phyloP scores from a whole-genome alignment of 345 rosid species.

The Aquilaria malaccensis region DNA sequence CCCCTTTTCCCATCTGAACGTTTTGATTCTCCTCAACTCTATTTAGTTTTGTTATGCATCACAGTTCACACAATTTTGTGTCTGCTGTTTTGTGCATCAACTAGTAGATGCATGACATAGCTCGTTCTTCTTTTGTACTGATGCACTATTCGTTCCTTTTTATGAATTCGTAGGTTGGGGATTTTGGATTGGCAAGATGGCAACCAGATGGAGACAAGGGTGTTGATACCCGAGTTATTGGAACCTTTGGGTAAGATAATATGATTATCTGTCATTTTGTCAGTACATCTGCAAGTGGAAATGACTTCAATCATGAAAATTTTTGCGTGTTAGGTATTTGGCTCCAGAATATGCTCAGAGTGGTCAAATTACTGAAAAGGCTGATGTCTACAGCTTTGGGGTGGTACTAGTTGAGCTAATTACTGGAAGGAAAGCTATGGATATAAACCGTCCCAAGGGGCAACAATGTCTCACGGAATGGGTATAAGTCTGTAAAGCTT shows the following conservation, averaged over 20 bases:
- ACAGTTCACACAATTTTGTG: background rate
- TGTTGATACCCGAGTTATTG: slow-evolving; percentile 89
- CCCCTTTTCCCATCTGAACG: background rate
- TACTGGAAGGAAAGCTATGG: slow-evolving; percentile 95
- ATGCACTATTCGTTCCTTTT: slow-evolving; percentile 1
- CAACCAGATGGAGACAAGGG: slow-evolving; percentile 97
- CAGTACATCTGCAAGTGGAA: slow-evolving; percentile 2
- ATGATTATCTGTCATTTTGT: slow-evolving; percentile 1
- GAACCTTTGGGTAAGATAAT: slow-evolving; percentile 77
- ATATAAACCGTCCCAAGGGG: slow-evolving; percentile 78
- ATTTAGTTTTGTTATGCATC: background rate
- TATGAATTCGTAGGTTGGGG: slow-evolving; percentile 69
- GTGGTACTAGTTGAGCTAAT: slow-evolving; percentile 93
- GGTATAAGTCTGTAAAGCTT: slow-evolving; percentile 33
- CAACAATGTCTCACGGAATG: slow-evolving; percentile 97
- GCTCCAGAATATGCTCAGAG: slow-evolving; percentile 98
- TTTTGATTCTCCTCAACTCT: background rate
- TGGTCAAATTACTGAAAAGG: slow-evolving; percentile 95
- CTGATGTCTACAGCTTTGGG: slow-evolving; percentile 94
- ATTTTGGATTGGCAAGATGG: slow-evolving; percentile 98
- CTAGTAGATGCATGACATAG: too few species aligned
- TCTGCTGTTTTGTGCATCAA: background rate
- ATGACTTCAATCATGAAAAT: slow-evolving; percentile 1
- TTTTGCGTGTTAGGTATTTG: slow-evolving; percentile 50
- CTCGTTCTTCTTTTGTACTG: too few species aligned